Percentiles rank a stretch among this genome's conserved stretches.
These are phyloP conservation scores for Musa itinerans DNA, from an alignment of 176 grass and related monocot species.

Conservation along the genomic window DNA sequence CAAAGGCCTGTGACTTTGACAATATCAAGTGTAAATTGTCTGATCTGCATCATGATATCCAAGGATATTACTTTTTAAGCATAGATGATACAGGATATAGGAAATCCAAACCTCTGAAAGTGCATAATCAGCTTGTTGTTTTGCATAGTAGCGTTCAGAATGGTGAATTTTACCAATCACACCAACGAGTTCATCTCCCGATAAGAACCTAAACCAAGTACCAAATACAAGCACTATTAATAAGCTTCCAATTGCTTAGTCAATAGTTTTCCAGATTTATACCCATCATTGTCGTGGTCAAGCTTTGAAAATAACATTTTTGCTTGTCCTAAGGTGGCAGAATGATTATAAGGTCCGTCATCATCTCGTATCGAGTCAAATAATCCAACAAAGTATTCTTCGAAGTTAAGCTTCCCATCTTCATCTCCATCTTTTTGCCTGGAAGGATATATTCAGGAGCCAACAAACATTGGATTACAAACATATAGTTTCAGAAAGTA, in stretches of 20 bases:
- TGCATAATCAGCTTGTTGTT: constrained; percentile 62
- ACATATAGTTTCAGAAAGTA: too few species aligned
- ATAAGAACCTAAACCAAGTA: constrained; percentile 42
- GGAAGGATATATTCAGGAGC: neutral
- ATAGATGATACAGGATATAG: neutral
- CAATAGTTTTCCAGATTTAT: constrained; percentile 12
- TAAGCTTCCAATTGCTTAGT: neutral
- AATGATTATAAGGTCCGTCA: constrained; percentile 39
- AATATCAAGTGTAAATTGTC: neutral
- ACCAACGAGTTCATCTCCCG: constrained; percentile 59
- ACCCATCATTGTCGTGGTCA: constrained; percentile 74
- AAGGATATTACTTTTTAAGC: neutral
- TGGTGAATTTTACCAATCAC: constrained; percentile 71
- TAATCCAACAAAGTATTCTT: constrained; percentile 49
- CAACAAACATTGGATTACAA: too few species aligned
- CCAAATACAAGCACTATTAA: neutral
- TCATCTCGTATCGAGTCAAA: constrained; percentile 62
- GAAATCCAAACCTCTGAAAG: constrained; percentile 61
- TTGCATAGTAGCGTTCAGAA: constrained; percentile 64
- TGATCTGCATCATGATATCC: neutral
- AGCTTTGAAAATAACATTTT: constrained; percentile 63
- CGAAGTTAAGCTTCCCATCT: constrained; percentile 73
- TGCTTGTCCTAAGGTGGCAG: constrained; percentile 38
- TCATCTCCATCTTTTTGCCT: constrained; percentile 69
- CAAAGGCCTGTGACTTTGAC: neutral